These are phyloP conservation scores for Aspergillus piperis DNA, from an alignment of 2,329 filamentous ascomycete species.

Conservation along the genomic window DNA sequence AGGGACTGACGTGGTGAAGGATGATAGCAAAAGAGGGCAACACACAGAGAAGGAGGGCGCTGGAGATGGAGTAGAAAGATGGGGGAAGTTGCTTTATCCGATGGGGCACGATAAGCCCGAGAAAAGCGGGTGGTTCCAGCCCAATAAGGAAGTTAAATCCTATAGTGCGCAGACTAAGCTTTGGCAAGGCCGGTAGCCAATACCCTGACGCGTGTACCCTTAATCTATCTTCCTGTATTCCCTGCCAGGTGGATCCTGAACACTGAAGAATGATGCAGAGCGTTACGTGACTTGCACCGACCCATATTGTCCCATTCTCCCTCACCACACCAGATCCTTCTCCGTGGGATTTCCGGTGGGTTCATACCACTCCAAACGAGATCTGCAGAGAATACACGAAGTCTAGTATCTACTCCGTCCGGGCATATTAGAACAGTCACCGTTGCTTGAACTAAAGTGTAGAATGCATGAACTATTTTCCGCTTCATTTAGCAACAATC, in stretches of 20 bases:
- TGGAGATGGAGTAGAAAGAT: background rate
- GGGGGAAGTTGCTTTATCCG: background rate
- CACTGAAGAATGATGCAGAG: background rate
- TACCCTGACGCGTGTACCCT: background rate
- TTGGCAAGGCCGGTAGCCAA: background rate
- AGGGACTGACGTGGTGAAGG: background rate
- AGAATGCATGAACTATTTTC: background rate
- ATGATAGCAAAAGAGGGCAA: background rate
- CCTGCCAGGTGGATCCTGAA: background rate
- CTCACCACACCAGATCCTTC: background rate
- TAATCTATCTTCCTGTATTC: background rate
- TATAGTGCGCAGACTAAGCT: background rate
- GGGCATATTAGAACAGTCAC: background rate
- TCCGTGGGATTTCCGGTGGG: background rate
- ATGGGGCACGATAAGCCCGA: background rate
- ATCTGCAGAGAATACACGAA: background rate
- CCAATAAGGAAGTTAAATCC: background rate
- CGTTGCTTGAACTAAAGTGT: background rate
- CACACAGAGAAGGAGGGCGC: background rate
- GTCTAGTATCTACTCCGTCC: background rate
- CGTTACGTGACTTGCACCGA: too few species aligned
- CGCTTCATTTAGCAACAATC: constrained; percentile 56
- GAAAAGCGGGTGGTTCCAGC: background rate
- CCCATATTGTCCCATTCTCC: background rate
- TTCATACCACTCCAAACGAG: background rate